Conservation (phyloP, 106 monocot species). For the Dendrobium officinale region DNA sequence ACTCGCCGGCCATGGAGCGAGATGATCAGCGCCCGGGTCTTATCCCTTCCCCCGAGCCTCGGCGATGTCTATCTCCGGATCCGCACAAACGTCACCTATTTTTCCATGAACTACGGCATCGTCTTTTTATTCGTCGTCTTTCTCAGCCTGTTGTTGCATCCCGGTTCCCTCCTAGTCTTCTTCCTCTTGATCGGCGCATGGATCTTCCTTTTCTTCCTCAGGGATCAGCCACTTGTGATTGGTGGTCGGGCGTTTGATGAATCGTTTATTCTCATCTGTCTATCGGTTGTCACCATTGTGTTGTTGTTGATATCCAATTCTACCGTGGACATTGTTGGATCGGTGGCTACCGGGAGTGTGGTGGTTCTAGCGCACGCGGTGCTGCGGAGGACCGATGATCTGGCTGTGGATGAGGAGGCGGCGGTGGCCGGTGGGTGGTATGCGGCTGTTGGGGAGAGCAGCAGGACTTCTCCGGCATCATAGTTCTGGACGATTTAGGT, state of each 20-base stretch:
- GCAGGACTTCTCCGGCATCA: background rate
- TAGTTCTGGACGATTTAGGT: background rate
- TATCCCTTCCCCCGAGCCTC: conserved; percentile 43
- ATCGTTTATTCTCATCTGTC: conserved; percentile 22
- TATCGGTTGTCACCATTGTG: conserved; percentile 48
- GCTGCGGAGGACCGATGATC: conserved; percentile 48
- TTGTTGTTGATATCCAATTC: conserved; percentile 50
- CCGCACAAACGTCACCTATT: conserved; percentile 56
- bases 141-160: conserved; percentile 32
- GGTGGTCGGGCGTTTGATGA: conserved; percentile 44
- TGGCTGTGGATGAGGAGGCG: conserved; percentile 32
- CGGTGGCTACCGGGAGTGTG: conserved; percentile 32
- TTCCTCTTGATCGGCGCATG: conserved; percentile 30
- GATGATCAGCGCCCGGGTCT: conserved; percentile 23
- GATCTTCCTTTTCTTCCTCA: conserved; percentile 55
- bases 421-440: conserved; percentile 33
- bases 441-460: conserved; percentile 15
- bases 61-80: conserved; percentile 60
- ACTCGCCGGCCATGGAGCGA: conserved; percentile 76
- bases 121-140: conserved; percentile 37
- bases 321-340: conserved; percentile 44
- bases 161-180: conserved; percentile 40
- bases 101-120: conserved; percentile 74
- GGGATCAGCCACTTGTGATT: conserved; percentile 43
- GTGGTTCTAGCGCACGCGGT: conserved; percentile 46